Evolutionary conservation across 768 basidiomycete species (phyloP), one percentile per base, ranked within the genome.

Genomic region (Phlegmacium glaucopus): DNA sequence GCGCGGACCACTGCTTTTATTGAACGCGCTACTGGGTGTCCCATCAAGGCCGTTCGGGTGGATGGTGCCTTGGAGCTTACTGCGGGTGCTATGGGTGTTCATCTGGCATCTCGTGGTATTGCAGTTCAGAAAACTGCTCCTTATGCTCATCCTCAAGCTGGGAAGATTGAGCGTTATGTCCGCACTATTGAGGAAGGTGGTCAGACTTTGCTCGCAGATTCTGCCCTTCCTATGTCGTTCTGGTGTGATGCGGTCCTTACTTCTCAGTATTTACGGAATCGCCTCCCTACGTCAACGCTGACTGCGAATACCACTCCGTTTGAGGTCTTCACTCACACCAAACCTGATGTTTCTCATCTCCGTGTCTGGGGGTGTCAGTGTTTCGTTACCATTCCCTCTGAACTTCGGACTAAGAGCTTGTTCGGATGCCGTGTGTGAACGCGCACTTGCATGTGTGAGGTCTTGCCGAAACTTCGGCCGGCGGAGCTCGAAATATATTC

Each of bases 131-230:
- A 52, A 0, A 56, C 62, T 6, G 57, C 52, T 0, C 61, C 67
- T 0, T 66, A 68, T 52, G 57, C 63, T 1, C 65, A 69, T 34
- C 54, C 59, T 6, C 65, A 69, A 50, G 69, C 69, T 49, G 59
- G 67, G 0, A 62, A 62, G 34, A 58, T 51, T 1, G 62, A 71
- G 38, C 47, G 60, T 0, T 63, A 58, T 34, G 60, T 70, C 13
- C 41, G 58, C 0, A 66, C 61, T 0, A 48, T 68, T 1, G 52
- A 63, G 18, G 62, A 63, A 10, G 46, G 50, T 4, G 54, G 52
- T 4, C 54, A 55, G 13, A 42, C 59, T 0, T 41, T 67, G 4
- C 43, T 68, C 3, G 62, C 60, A 4, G 61, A 53, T 1, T 34
- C 52, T 26, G 53, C 54, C 1, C 50, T 64, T 2, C 57, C 63